These are phyloP conservation scores for Echeveria elegans DNA, from an alignment of 164 flowering plant genomes.

Conservation along the genomic window DNA sequence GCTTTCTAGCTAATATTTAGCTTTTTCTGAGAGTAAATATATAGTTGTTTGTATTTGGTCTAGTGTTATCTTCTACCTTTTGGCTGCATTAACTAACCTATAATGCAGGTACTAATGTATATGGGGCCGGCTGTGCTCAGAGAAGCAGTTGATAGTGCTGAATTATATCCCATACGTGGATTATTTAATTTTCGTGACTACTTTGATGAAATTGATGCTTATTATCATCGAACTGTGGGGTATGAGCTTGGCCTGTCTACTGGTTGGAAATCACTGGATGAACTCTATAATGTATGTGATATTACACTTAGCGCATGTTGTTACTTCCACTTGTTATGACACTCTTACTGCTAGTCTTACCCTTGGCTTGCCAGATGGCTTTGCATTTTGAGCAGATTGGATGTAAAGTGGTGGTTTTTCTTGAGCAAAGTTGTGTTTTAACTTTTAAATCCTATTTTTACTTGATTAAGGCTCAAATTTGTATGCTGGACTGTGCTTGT, in stretches of 20 bases:
- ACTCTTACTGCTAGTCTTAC: background rate
- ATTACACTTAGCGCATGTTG: background rate
- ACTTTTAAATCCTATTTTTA: background rate
- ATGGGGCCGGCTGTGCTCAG: constrained; percentile 56
- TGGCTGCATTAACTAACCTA: background rate
- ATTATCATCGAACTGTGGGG: constrained; percentile 55
- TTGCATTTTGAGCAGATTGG: background rate
- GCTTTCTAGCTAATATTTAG: background rate
- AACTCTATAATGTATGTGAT: constrained; percentile 59
- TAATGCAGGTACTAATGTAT: constrained; percentile 62
- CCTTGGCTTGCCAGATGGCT: background rate
- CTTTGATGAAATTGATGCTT: constrained; percentile 77
- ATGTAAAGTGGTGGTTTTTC: background rate
- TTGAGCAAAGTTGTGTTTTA: background rate
- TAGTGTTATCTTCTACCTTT: background rate
- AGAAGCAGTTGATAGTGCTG: constrained; percentile 71
- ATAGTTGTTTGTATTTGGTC: background rate
- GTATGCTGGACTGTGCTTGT: background rate
- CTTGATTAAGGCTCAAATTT: background rate
- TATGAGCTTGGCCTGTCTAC: constrained; percentile 74
- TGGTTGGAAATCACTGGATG: constrained; percentile 69
- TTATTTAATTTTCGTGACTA: constrained; percentile 64
- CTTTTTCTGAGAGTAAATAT: background rate
- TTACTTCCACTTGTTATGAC: background rate
- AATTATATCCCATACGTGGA: constrained; percentile 76